phyloP scores from a whole-genome alignment of 495 filamentous ascomycete species.

The Cercophora samala region DNA sequence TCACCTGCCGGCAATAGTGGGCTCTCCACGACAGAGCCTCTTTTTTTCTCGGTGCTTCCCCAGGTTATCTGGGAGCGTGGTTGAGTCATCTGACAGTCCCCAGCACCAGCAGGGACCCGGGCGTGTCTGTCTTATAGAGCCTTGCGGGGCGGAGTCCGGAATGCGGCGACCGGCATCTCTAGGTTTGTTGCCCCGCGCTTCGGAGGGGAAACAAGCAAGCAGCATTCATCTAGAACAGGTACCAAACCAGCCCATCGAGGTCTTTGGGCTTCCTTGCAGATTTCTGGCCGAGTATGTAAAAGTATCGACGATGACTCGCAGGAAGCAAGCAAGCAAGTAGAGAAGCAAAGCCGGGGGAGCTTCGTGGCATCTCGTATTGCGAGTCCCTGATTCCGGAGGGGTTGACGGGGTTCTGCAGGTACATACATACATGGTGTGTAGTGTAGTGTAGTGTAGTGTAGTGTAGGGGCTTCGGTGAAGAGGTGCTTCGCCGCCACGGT shows the following conservation, averaged over 20 bases:
- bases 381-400: background rate
- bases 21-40: background rate
- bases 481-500: slow-evolving; percentile 9
- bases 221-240: too few species aligned
- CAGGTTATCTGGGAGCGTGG: background rate
- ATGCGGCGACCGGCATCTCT: slow-evolving; percentile 1
- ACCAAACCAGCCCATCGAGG: background rate
- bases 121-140: slow-evolving; percentile 3
- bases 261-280: background rate
- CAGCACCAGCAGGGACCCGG: background rate
- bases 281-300: background rate
- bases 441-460: background rate
- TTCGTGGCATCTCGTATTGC: background rate
- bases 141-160: slow-evolving; percentile 6
- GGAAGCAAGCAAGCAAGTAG: background rate
- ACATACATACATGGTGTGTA: background rate
- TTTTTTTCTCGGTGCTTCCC: background rate
- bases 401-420: slow-evolving; percentile 1
- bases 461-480: too few species aligned
- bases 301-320: background rate
- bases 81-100: background rate
- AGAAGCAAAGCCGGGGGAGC: background rate
- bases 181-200: background rate
- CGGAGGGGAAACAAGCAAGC: background rate
- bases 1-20: background rate